These are phyloP conservation scores for Arabidopsis hybrid DNA, from an alignment of 441 rosid genomes.

Conservation along the genomic window DNA sequence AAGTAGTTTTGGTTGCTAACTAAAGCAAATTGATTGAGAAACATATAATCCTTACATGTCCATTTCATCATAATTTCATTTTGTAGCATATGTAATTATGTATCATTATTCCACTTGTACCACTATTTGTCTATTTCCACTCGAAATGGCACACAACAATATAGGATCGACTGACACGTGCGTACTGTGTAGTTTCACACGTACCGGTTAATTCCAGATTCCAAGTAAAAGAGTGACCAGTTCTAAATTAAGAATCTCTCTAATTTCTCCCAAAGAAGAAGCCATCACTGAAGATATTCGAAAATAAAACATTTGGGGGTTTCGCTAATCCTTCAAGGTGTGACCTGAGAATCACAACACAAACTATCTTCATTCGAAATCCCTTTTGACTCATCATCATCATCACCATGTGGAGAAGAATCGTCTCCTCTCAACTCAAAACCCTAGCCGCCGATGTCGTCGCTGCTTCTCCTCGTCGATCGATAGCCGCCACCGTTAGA, in stretches of 20 bases:
- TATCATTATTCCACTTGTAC: neutral
- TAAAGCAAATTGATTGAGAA: no score
- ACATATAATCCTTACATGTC: neutral
- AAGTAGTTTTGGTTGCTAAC: no score
- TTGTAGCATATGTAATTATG: neutral
- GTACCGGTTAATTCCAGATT: neutral
- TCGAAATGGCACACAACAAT: neutral
- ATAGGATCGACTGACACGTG: conserved; percentile 21
- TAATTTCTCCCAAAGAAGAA: neutral
- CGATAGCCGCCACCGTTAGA: conserved; percentile 35
- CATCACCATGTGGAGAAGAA: conserved; percentile 82
- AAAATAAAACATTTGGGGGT: neutral
- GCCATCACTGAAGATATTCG: conserved; percentile 1
- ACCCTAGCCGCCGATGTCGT: conserved; percentile 63
- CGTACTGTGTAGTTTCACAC: neutral
- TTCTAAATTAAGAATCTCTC: conserved; percentile 13
- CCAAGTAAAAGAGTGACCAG: conserved; percentile 26
- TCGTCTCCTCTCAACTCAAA: conserved; percentile 70
- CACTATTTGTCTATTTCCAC: no score
- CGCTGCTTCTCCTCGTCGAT: conserved; percentile 49
- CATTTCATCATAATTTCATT: neutral
- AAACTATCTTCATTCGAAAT: neutral
- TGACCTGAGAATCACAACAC: conserved; percentile 43
- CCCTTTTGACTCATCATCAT: neutral
- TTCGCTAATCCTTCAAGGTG: conserved; percentile 25